Conservation (phyloP, 192 early-diverging fungal genomes). For the Coemansia brasiliensis region DNA sequence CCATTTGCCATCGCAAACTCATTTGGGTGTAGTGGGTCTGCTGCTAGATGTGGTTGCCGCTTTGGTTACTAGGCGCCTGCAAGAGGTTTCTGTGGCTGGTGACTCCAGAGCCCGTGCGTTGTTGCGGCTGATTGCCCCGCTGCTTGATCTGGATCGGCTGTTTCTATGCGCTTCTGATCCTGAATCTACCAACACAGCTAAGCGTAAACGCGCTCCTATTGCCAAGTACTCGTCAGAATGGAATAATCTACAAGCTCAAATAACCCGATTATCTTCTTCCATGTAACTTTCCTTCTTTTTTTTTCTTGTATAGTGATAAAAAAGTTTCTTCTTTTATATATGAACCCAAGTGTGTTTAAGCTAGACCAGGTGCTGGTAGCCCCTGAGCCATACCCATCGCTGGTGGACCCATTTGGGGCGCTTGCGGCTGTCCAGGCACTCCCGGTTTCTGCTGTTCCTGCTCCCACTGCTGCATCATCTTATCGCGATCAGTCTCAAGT, state of each 20-base stretch:
- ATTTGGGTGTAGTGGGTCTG: slow-evolving; percentile 25
- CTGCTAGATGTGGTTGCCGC: slow-evolving; percentile 15
- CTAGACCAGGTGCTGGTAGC: slow-evolving; percentile 29
- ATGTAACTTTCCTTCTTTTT: slow-evolving; percentile 6
- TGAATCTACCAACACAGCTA: background rate
- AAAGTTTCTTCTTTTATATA: background rate
- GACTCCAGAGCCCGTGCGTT: slow-evolving; percentile 30
- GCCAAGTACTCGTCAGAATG: slow-evolving; percentile 31
- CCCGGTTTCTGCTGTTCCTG: slow-evolving; percentile 53
- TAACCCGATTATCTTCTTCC: slow-evolving; percentile 15
- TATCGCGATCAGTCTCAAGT: slow-evolving; percentile 84
- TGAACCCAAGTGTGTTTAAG: background rate
- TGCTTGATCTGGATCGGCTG: slow-evolving; percentile 18
- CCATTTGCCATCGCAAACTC: slow-evolving; percentile 23
- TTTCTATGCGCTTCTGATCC: slow-evolving; percentile 2
- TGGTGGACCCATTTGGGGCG: slow-evolving; percentile 2
- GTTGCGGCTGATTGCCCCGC: slow-evolving; percentile 20
- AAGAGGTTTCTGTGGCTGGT: slow-evolving; percentile 11
- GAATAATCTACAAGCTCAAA: slow-evolving; percentile 26
- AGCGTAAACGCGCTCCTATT: slow-evolving; percentile 13
- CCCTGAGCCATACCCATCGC: background rate
- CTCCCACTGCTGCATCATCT: slow-evolving; percentile 83
- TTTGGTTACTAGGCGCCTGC: slow-evolving; percentile 16
- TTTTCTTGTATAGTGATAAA: background rate
- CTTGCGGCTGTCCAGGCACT: slow-evolving; percentile 3